A percentile compares a stretch with the other conserved stretches of the same genome.
Evolutionary conservation across 352 stramenopile species (phyloP).

Genomic region (Phytophthora podocarpi): DNA sequence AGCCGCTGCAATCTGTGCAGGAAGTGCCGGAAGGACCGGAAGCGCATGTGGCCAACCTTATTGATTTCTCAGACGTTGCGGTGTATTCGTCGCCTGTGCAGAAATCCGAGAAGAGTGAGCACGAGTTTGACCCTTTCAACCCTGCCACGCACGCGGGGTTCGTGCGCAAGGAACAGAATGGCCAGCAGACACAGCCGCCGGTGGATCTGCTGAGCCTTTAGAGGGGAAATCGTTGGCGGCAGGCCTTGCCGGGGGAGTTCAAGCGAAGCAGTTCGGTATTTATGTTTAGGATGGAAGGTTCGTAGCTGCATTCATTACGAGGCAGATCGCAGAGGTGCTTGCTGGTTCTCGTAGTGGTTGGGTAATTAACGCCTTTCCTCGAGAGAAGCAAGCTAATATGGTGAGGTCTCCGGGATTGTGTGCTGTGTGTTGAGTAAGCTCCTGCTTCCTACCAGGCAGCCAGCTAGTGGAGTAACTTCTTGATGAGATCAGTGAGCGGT

Average conservation of each 20-base stretch:
- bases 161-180: constrained; percentile 28
- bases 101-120: constrained; percentile 15
- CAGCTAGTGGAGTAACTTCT: constrained; percentile 74
- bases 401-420: background rate
- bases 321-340: background rate
- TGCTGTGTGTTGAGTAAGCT: background rate
- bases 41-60: constrained; percentile 52
- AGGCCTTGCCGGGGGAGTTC: constrained; percentile 3
- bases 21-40: constrained; percentile 30
- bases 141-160: constrained; percentile 20
- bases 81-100: constrained; percentile 51
- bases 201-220: constrained; percentile 57
- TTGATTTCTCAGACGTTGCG: constrained; percentile 71
- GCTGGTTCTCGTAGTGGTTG: background rate
- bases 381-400: constrained; percentile 10
- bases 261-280: constrained; percentile 38
- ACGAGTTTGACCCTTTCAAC: constrained; percentile 57
- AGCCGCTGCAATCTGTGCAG: constrained; percentile 37
- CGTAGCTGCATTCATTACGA: constrained; percentile 21
- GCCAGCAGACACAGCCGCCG: constrained; percentile 27
- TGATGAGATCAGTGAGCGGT: constrained; percentile 95
- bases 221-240: background rate
- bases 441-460: background rate
- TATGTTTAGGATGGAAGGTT: constrained; percentile 31
- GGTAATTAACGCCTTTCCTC: constrained; percentile 3